Conservation (phyloP, 176 grass and related monocot genomes). For the Themeda triandra region DNA sequence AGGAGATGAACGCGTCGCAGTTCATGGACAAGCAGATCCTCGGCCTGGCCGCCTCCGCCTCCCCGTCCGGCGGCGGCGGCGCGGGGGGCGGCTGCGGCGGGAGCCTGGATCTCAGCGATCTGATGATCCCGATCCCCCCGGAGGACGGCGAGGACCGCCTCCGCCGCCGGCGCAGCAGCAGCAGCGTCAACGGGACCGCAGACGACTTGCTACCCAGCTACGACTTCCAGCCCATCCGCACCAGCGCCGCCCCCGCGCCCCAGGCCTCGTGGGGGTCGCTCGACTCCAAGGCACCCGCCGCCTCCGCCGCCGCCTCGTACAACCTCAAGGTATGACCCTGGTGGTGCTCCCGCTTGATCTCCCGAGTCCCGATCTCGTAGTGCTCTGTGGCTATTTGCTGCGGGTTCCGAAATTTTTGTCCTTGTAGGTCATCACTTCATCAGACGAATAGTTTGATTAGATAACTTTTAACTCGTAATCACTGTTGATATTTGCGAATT, state of each 20-base stretch:
- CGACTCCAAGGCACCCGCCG: conserved; percentile 48
- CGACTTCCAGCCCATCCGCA: conserved; percentile 68
- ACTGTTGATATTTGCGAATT: background rate
- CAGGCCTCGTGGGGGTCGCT: conserved; percentile 31
- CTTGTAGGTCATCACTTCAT: background rate
- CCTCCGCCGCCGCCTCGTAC: conserved; percentile 42
- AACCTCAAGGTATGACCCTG: conserved; percentile 43
- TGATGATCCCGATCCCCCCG: conserved; percentile 54
- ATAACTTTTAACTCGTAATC: background rate
- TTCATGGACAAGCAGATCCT: conserved; percentile 72
- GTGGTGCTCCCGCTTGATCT: background rate
- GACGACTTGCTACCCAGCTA: conserved; percentile 64
- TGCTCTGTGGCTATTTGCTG: background rate
- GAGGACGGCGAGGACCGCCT: conserved; percentile 47
- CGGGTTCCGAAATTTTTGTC: no score
- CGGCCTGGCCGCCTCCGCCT: conserved; percentile 36
- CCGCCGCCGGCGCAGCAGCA: conserved; percentile 18
- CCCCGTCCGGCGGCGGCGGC: background rate
- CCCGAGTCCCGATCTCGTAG: background rate
- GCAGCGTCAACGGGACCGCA: conserved; percentile 27
- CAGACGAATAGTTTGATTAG: background rate
- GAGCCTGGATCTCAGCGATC: conserved; percentile 52
- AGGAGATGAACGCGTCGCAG: conserved; percentile 43
- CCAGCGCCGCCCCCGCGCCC: conserved; percentile 4
- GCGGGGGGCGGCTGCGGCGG: background rate